Base-by-base conservation (phyloP, 1,284 basidiomycete species). In the Austroboletus olivaceoglutinosus region DNA sequence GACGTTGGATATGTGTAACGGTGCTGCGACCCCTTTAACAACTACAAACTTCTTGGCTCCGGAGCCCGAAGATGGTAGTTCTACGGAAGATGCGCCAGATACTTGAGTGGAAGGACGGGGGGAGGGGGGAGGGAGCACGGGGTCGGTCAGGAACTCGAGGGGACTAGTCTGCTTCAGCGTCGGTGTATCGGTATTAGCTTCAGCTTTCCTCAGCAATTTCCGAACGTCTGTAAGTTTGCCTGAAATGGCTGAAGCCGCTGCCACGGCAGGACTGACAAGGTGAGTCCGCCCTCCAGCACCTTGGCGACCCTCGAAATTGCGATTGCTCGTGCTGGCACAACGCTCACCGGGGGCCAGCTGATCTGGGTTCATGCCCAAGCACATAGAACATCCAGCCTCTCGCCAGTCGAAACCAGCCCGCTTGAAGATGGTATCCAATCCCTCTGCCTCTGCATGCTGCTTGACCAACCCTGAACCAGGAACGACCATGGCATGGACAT, bases 301-400 rank as follows among this genome's bases (percentile, higher is more conserved):
- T 54, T 61, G 65, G 42, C 69, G 87, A 45, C 95, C 94, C 72
- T 98, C 94, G 64, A 98, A 98, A 75, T 98, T 98, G 56, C 95
- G 87, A 74, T 98, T 98, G 67, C 93, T 96, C 37, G 95, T 98
- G 62, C 91, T 94, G 7, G 95, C 94, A 65, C 94, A 98, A 46
- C 95, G 89, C 71, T 98, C 91, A 43, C 89, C 87, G 4, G 93
- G 92, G 33, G 81, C 77, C 47, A 98, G 78, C 70, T 96, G 93
- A 73, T 98, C 94, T 11, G 94, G 92, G 73, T 98, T 98, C 95
- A 98, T 98, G 39, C 93, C 95, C 56, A 98, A 71, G 72, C 94
- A 98, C 95, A 98, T 98, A 29, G 95, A 98, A 70, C 94, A 98
- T 29, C 94, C 94, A 27, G 95, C 95, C 73, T 98, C 95, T 52